Evolutionary conservation across 176 grass and related monocot genomes (phyloP).

Genomic region (Oryza nivara): DNA sequence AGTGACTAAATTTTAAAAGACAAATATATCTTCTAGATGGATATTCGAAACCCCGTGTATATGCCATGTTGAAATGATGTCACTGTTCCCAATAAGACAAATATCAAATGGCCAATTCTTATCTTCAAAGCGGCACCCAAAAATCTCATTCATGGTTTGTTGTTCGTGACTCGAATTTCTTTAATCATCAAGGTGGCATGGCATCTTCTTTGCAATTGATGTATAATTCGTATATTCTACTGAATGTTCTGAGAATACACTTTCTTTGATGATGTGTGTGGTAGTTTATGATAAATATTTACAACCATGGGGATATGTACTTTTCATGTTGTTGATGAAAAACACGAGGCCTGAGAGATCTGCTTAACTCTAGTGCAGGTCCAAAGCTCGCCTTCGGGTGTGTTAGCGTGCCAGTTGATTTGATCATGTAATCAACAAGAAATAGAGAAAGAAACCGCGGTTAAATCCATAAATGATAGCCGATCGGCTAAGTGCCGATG

Average conservation of each 20-base stretch:
- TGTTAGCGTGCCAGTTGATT: too few relatives aligned
- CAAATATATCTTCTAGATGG: constrained; percentile 25
- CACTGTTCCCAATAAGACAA: constrained; percentile 20
- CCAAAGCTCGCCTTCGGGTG: too few relatives aligned
- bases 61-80: constrained; percentile 43
- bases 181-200: neutral
- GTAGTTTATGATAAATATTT: neutral
- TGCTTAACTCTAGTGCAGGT: too few relatives aligned
- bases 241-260: neutral
- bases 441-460: too few relatives aligned
- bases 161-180: neutral
- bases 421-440: too few relatives aligned
- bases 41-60: constrained; percentile 37
- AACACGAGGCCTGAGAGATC: too few relatives aligned
- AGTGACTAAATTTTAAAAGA: neutral
- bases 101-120: neutral
- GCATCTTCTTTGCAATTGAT: neutral
- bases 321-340: too few relatives aligned
- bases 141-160: neutral
- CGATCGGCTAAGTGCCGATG: too few relatives aligned
- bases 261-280: neutral
- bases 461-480: too few relatives aligned
- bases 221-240: neutral
- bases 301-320: neutral
- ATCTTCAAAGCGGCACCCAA: neutral